phyloP scores from a whole-genome alignment of 331 rosid species.

The Spiraea crenata region DNA sequence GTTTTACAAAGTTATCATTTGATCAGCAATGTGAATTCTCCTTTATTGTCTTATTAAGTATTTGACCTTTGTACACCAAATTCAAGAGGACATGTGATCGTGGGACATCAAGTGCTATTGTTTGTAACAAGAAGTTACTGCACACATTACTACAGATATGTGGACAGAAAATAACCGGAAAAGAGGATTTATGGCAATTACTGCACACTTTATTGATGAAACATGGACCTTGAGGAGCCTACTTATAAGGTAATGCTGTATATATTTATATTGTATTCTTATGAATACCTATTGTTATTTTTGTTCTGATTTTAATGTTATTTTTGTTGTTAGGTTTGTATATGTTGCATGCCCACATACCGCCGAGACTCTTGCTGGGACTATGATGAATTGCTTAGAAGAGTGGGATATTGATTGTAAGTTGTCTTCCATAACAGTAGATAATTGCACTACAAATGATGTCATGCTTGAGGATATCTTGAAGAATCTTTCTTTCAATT shows the following conservation, averaged over 20 bases:
- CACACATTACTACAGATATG: too few relatives aligned
- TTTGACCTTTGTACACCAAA: background rate
- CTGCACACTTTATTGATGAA: too few relatives aligned
- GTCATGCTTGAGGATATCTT: too few relatives aligned
- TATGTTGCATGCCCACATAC: background rate
- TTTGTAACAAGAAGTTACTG: conserved; percentile 15
- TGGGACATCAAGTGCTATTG: conserved; percentile 8
- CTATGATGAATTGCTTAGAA: background rate
- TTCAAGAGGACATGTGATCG: conserved; percentile 27
- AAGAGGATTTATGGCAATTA: too few relatives aligned
- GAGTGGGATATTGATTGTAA: conserved; percentile 1
- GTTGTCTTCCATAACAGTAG: background rate
- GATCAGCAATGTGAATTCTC: background rate
- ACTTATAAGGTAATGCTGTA: too few relatives aligned
- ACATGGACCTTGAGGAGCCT: too few relatives aligned
- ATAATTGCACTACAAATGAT: too few relatives aligned
- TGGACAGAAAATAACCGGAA: too few relatives aligned
- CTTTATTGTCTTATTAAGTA: background rate
- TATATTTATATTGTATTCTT: too few relatives aligned
- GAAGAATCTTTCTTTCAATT: too few relatives aligned
- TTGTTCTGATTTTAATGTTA: too few relatives aligned
- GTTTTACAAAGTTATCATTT: background rate
- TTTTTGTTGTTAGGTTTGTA: background rate
- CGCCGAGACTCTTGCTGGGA: background rate
- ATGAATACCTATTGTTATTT: too few relatives aligned